Percentiles rank a stretch among this genome's conserved stretches.
Evolutionary conservation across 73 alveolate genomes (phyloP).

Genomic region (Paramecium tetraurelia): DNA sequence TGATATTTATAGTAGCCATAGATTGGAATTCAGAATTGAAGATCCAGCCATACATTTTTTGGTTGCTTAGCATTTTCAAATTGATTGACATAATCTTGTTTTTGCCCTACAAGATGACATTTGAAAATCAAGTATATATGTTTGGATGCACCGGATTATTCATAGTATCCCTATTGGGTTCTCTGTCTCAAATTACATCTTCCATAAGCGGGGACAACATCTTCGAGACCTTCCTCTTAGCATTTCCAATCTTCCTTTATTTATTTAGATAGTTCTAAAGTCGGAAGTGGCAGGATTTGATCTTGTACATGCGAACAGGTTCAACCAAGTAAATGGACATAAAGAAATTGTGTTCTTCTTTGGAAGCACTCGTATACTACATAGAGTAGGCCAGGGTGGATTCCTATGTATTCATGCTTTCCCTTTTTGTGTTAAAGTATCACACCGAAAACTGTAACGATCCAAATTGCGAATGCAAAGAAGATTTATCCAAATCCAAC

Average conservation of each 20-base stretch:
- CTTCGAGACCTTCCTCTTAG: neutral
- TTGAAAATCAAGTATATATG: neutral
- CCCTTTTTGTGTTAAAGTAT: neutral
- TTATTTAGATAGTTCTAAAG: neutral
- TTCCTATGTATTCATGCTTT: neutral
- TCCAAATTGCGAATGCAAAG: conserved; percentile 25
- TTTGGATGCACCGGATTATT: neutral
- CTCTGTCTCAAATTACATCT: neutral
- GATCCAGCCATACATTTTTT: neutral
- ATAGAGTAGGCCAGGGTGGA: conserved; percentile 16
- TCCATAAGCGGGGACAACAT: neutral
- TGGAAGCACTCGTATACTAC: neutral
- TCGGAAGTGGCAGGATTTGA: neutral
- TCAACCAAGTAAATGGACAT: neutral
- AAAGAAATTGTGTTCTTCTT: neutral
- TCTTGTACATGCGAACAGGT: neutral
- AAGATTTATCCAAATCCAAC: neutral
- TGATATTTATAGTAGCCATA: neutral
- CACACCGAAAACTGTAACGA: conserved; percentile 4
- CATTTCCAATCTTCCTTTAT: neutral
- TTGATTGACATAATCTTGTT: neutral
- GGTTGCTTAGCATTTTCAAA: neutral
- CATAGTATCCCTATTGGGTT: neutral
- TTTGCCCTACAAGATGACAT: neutral
- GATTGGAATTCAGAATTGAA: neutral